phyloP scores from a whole-genome alignment of 139 green algal genomes.

The Auxenochlorella pyrenoidosa region DNA sequence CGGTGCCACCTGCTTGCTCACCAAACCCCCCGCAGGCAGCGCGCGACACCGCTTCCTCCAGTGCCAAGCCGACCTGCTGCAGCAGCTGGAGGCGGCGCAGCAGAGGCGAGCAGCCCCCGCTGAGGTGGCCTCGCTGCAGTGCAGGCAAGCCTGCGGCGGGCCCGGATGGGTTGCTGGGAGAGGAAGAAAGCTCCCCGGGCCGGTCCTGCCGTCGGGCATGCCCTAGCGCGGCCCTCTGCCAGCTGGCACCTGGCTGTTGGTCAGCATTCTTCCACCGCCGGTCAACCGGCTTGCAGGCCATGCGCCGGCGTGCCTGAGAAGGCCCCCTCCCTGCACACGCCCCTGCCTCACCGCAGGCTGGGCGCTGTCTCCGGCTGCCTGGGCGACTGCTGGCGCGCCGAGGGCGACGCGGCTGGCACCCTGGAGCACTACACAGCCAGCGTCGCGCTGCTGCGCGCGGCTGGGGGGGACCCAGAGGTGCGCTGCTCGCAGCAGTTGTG shows the following conservation, averaged over 20 bases:
- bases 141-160: background rate
- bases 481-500: background rate
- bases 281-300: no score
- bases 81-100: background rate
- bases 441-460: conserved; percentile 11
- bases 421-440: conserved; percentile 26
- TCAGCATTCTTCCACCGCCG: no score
- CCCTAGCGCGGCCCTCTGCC: no score
- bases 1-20: background rate
- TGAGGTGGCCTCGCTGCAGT: background rate
- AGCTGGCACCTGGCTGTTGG: no score
- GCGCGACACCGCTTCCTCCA: conserved; percentile 20
- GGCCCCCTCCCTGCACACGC: no score
- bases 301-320: no score
- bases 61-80: conserved; percentile 18
- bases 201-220: no score
- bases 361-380: conserved; percentile 46
- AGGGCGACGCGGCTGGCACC: conserved; percentile 30
- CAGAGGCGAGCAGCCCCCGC: background rate
- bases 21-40: background rate
- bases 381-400: conserved; percentile 40
- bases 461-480: conserved; percentile 20
- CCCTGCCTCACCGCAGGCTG: background rate
- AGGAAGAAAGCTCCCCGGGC: no score
- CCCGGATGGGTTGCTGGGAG: no score